Base-by-base conservation (phyloP, 1,284 basidiomycete species). In the Neonothopanus nambi region DNA sequence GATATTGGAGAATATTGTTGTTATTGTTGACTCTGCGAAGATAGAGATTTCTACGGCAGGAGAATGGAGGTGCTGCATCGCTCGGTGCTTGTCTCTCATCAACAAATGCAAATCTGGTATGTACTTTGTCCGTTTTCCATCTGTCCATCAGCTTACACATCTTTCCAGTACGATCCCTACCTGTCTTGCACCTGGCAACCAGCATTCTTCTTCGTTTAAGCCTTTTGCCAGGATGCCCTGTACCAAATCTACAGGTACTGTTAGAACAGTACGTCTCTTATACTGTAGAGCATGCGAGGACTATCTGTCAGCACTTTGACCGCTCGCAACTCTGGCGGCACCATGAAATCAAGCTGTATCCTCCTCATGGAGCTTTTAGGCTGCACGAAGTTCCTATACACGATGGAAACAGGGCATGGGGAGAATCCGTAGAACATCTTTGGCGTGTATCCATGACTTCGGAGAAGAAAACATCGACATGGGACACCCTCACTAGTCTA, bases 1-100 rank as follows among this genome's bases (percentile, higher is more conserved):
- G 53, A 80, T 92, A 23, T 59, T 92, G 5, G 85, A 89, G 59
- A 91, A 92, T 59, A 71, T 91, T 46, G 58, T 87, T 28, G 66
- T 80, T 15, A 64, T 79, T 1, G 73, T 73, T 3, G 75, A 84
- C 54, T 52, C 67, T 0, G 54, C 51, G 7, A 86, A 81, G 62
- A 40, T 87, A 23, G 80, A 80, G 54, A 63, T 67, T 0, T 70
- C 77, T 0, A 84, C 78, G 0, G 67, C 69, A 21, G 78, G 80
- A 1, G 79, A 81, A 64, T 89, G 87, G 87, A 74, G 78, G 39
- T 61, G 64, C 5, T 67, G 70, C 7, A 64, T 87, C 9, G 76
- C 72, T 51, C 73, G 85, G 57, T 86, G 83, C 59, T 45, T 88
- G 23, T 62, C 67, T 15, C 63, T 87, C 15, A 43, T 85, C 21